Evolutionary conservation across 2,329 filamentous ascomycete species (phyloP), one percentile per base, ranked within the genome.

Genomic region (Ceratocystis colombiana): DNA sequence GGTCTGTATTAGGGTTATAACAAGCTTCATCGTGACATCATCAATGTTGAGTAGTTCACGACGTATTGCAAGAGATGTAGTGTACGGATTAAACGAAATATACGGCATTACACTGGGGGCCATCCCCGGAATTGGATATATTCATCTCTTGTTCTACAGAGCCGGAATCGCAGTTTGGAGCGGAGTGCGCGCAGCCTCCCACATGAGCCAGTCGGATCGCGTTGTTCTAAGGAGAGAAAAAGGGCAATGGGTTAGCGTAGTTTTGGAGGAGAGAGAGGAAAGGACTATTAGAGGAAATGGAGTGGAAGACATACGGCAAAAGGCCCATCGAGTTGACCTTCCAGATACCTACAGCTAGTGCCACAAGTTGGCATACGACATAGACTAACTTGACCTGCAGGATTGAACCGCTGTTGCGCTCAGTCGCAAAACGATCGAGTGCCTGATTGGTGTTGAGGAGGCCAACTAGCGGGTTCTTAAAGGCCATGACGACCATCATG

Each of bases 401-500:
- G 71, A 97, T 82, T 74, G 90, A 84, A 48, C 77, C 79, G 69
- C 82, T 84, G 71, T 89, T 96, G 44, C 83, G 85, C 64, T 90
- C 86, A 22, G 89, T 92, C 75, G 96, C 90, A 76, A 96, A 96
- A 69, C 88, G 87, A 73, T 90, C 85, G 75, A 99, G 97, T n/a
- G 89, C 89, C 73, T 87, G 84, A 73, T 94, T 91, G 61, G 93
- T 93, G 71, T 80, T 84, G 68, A 96, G 77, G 59, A 97, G 79
- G 44, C 92, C 94, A 76, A 90, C 84, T 68, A 99, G 82, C 8
- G 94, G 94, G 71, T 89, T 95, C 81, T 97, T 97, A 82, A 99
- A 99, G 59, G 96, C 87, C 88, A 96, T 97, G 73, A 93, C 92
- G 20, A 97, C 93, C 92, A 97, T 99, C 90, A 97, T 97, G 77